Evolutionary conservation across 2,329 filamentous ascomycete genomes (phyloP), one percentile per base, ranked within the genome.

Genomic region (Beauveria pseudobassiana): DNA sequence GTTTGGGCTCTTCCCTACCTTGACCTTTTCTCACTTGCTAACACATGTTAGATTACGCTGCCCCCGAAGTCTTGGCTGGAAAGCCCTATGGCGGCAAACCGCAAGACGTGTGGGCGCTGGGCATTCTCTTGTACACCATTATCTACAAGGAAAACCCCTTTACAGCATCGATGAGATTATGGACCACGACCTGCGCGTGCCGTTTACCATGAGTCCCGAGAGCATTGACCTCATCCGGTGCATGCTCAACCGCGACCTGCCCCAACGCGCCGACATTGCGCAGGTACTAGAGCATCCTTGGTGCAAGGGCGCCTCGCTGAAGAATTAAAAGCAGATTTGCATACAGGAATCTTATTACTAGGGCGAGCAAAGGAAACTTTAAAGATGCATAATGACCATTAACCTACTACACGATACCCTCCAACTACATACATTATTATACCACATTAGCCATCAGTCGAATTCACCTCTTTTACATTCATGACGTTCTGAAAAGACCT

Each of bases 121-220:
- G 95, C 26, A 98, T 99, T 70, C 83, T 99, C 28, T 85, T 99
- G 16, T 99, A 99, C 79, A 99, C 95, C 30, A 97, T 99, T 71
- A 89, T 98, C 70, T 99, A 99, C 82, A 99, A 98, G 77, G 95
- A 99, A 77, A 99, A 99, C 71, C 93, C 95, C 0, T 99, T 75
- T 98, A 98, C 82, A 96, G 90, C 75, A 95, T 98, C 70, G 95
- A 99, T 74, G 95, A 99, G 79, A 99, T 99, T 71, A 96, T 98
- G 85, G 95, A 99, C 73, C 93, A 93, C 70, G 93, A 97, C 68
- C 80, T 99, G 63, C 86, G 95, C 53, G 88, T 99, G 30, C 95
- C 95, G 0, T 97, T 90, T 73, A 84, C 89, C 40, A 86, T 93
- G 78, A 92, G 91, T 73, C 92, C 97, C 66, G 89, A 93, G 67